phyloP scores from a whole-genome alignment of 2,329 filamentous ascomycete species.

The Blastomyces silverae region DNA sequence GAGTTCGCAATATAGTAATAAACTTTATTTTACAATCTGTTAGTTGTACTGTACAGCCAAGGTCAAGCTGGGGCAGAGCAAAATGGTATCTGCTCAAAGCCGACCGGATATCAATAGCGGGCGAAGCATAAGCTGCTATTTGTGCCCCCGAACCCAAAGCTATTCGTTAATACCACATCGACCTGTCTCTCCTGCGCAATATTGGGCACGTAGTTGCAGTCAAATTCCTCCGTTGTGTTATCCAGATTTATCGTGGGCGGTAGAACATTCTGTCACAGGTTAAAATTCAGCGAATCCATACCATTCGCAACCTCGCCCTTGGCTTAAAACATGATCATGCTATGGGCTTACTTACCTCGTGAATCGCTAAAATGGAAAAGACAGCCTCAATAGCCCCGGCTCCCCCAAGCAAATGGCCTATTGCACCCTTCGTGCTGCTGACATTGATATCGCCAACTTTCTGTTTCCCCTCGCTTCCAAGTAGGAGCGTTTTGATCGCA shows the following conservation, averaged over 20 bases:
- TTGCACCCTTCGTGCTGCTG: constrained; percentile 88
- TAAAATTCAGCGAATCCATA: not conserved
- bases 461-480: constrained; percentile 61
- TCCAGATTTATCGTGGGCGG: constrained; percentile 83
- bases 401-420: constrained; percentile 86
- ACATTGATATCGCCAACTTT: constrained; percentile 63
- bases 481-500: constrained; percentile 71
- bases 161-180: constrained; percentile 77
- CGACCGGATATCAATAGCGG: constrained; percentile 19
- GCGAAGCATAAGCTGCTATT: constrained; percentile 81
- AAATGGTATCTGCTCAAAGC: constrained; percentile 11
- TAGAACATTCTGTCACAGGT: constrained; percentile 55
- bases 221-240: constrained; percentile 56
- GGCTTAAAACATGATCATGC: constrained; percentile 3
- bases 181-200: constrained; percentile 63
- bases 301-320: not conserved
- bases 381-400: constrained; percentile 86
- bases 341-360: constrained; percentile 55
- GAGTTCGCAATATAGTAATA: not conserved
- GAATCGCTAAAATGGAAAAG: constrained; percentile 71
- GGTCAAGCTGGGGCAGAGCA: not conserved
- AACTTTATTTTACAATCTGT: not conserved
- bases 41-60: not conserved
- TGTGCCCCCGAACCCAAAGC: constrained; percentile 95
- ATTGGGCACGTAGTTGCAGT: constrained; percentile 79